These are phyloP conservation scores for Paspalum vaginatum DNA, from an alignment of 176 grass and related monocot species.

Conservation along the genomic window DNA sequence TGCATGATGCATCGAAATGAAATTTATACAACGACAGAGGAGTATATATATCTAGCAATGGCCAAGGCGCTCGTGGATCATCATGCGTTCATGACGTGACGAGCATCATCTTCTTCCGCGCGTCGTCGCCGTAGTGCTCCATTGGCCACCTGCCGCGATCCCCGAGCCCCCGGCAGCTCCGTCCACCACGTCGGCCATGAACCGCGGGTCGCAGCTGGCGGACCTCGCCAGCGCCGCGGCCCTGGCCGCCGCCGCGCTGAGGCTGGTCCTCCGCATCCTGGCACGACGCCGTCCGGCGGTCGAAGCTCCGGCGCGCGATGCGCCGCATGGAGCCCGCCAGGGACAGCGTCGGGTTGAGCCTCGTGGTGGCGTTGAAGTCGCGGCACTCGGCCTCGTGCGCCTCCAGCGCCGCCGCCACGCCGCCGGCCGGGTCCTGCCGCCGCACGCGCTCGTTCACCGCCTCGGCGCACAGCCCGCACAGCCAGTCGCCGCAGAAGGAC, in stretches of 20 bases:
- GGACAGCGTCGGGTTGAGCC: constrained; percentile 73
- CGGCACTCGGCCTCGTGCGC: constrained; percentile 64
- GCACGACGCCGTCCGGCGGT: constrained; percentile 54
- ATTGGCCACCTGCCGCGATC: constrained; percentile 13
- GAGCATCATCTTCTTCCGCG: too few relatives aligned
- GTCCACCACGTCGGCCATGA: constrained; percentile 21
- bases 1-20: too few relatives aligned
- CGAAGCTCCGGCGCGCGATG: constrained; percentile 71
- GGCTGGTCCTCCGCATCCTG: constrained; percentile 38
- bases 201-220: constrained; percentile 58
- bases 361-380: constrained; percentile 70
- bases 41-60: not conserved
- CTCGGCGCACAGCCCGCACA: constrained; percentile 89
- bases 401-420: constrained; percentile 65
- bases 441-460: constrained; percentile 74
- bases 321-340: constrained; percentile 76
- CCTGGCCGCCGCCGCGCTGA: constrained; percentile 36
- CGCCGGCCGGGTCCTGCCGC: constrained; percentile 32
- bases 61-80: too few relatives aligned
- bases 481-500: constrained; percentile 76
- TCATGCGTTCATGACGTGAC: too few relatives aligned
- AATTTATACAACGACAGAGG: not conserved
- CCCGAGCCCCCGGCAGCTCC: not conserved
- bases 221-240: constrained; percentile 57
- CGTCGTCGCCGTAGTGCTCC: too few relatives aligned